Evolutionary conservation across 1,284 basidiomycete species (phyloP).

Genomic region (Thecaphora thlaspeos): DNA sequence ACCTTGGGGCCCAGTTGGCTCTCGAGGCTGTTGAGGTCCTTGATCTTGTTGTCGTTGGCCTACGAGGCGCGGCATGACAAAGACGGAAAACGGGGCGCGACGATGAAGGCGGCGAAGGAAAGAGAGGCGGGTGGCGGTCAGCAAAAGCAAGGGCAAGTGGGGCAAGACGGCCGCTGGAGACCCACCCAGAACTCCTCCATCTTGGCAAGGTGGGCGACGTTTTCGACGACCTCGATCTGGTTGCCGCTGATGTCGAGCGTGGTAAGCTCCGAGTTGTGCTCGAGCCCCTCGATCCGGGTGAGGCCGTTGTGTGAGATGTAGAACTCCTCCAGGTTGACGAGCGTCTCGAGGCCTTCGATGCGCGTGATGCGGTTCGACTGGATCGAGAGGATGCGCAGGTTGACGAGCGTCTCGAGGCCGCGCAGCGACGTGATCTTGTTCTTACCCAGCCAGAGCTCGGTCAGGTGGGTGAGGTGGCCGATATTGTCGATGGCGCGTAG

Average conservation of each 20-base stretch:
- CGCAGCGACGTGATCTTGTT: conserved; percentile 53
- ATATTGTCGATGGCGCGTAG: conserved; percentile 86
- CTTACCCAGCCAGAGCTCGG: conserved; percentile 94
- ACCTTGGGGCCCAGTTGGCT: conserved; percentile 69
- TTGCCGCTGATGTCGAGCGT: conserved; percentile 88
- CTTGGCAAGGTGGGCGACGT: conserved; percentile 71
- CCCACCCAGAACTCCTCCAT: conserved; percentile 95
- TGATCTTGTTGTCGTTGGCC: conserved; percentile 85
- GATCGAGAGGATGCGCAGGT: conserved; percentile 63
- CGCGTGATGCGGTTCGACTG: conserved; percentile 92
- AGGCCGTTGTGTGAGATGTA: conserved; percentile 95
- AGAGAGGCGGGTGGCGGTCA: too few species aligned
- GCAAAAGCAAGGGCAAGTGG: not conserved
- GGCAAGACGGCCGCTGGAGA: too few species aligned
- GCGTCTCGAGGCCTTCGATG: conserved; percentile 68
- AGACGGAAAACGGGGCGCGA: not conserved
- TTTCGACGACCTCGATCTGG: conserved; percentile 75
- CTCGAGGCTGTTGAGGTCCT: conserved; percentile 69
- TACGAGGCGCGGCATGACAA: conserved; percentile 60
- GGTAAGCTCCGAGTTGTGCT: conserved; percentile 65
- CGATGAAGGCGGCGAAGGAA: too few species aligned
- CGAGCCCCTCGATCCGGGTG: conserved; percentile 77
- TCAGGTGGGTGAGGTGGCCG: conserved; percentile 75
- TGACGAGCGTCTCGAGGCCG: conserved; percentile 19
- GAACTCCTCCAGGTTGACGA: conserved; percentile 73